Evolutionary conservation across 1,284 basidiomycete genomes (phyloP).

Genomic region (Microbotryum saponariae): DNA sequence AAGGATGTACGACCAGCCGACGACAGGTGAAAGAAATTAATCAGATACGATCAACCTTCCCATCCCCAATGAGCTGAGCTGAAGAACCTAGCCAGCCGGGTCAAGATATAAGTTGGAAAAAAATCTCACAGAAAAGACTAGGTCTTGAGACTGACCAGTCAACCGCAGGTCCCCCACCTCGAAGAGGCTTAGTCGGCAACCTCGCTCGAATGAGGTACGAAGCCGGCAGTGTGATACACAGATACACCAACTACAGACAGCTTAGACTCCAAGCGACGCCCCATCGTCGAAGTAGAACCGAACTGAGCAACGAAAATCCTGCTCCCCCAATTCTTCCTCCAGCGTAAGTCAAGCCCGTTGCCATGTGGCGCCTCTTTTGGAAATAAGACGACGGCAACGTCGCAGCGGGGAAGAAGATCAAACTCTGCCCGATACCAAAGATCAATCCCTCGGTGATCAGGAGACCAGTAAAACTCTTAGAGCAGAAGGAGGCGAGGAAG

Average conservation of each 20-base stretch:
- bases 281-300: slow-evolving; percentile 1
- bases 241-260: slow-evolving; percentile 3
- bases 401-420: slow-evolving; percentile 12
- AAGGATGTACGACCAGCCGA: not conserved
- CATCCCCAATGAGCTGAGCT: slow-evolving; percentile 14
- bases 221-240: slow-evolving; percentile 13
- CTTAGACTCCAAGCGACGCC: slow-evolving; percentile 21
- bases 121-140: not conserved
- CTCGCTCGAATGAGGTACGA: not conserved
- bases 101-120: not conserved
- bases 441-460: slow-evolving; percentile 1
- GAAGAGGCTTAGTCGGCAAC: slow-evolving; percentile 5
- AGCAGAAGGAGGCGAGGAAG: slow-evolving; percentile 16
- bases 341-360: slow-evolving; percentile 16
- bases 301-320: slow-evolving; percentile 6
- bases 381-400: slow-evolving; percentile 20
- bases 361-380: slow-evolving; percentile 13
- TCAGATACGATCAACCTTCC: not conserved
- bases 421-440: slow-evolving; percentile 14
- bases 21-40: not conserved
- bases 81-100: not conserved
- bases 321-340: slow-evolving; percentile 19
- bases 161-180: not conserved
- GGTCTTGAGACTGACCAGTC: slow-evolving; percentile 7
- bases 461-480: not conserved